phyloP scores from a whole-genome alignment of 2,329 filamentous ascomycete species.

The Albophoma yamanashiensis region DNA sequence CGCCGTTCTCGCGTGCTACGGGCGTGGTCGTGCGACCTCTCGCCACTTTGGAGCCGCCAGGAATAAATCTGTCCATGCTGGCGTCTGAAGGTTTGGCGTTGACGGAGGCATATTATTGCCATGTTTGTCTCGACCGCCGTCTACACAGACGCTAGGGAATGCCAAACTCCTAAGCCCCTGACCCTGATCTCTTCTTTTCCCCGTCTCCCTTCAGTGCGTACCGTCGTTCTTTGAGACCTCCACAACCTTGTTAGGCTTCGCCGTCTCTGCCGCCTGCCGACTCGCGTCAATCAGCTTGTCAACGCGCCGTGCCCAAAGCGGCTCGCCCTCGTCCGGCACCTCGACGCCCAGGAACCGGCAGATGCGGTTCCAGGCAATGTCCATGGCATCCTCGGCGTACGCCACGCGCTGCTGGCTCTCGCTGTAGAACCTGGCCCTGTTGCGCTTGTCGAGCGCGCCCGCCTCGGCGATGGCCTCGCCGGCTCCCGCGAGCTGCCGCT shows the following conservation, averaged over 20 bases:
- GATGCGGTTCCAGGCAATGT: background rate
- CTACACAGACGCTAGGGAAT: background rate
- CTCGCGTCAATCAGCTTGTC: background rate
- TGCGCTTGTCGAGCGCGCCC: background rate
- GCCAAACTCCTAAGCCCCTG: background rate
- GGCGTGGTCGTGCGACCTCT: too few species aligned
- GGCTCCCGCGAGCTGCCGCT: background rate
- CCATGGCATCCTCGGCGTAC: background rate
- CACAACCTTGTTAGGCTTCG: background rate
- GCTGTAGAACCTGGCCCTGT: background rate
- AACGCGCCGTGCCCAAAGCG: background rate
- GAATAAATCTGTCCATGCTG: background rate
- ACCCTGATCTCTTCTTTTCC: background rate
- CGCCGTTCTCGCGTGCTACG: background rate
- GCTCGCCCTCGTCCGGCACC: background rate
- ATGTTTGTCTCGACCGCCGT: background rate
- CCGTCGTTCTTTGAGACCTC: too few species aligned
- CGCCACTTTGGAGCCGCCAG: background rate
- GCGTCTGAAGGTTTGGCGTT: too few species aligned
- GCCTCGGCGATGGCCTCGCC: background rate
- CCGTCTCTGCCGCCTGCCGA: background rate
- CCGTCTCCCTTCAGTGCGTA: background rate
- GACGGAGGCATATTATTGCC: background rate
- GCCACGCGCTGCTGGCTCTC: background rate
- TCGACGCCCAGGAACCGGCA: background rate